Percentiles rank a stretch among this genome's conserved stretches.
Conservation (phyloP, 495 filamentous ascomycete species). For the Aspergillus nanangensis region DNA sequence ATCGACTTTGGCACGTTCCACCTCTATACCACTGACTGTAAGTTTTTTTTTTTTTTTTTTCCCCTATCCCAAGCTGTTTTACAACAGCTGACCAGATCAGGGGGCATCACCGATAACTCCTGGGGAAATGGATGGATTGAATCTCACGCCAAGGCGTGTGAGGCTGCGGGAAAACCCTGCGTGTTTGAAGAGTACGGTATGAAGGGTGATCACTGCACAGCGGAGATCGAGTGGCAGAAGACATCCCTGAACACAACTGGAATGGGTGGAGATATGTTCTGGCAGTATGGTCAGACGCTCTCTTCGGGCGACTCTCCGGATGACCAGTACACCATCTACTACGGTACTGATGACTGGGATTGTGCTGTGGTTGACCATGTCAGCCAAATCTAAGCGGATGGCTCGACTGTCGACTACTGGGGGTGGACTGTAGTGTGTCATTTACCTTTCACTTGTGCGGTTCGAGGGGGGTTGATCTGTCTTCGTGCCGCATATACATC, state of each 20-base stretch:
- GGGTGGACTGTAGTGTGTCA: too few species aligned
- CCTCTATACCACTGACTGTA: constrained; percentile 50
- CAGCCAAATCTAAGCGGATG: constrained; percentile 25
- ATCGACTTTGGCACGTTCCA: constrained; percentile 66
- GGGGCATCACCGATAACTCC: constrained; percentile 31
- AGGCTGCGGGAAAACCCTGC: constrained; percentile 57
- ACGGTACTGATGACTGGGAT: constrained; percentile 45
- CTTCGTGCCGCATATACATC: too few species aligned
- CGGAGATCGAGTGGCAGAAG: constrained; percentile 53
- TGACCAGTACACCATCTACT: constrained; percentile 57
- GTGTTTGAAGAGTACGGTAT: constrained; percentile 65
- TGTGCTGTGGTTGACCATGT: constrained; percentile 56
- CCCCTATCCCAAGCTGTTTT: constrained; percentile 2
- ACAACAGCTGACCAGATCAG: constrained; percentile 6
- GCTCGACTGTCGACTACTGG: too few species aligned
- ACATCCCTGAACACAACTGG: constrained; percentile 40
- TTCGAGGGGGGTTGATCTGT: too few species aligned
- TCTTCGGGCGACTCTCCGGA: constrained; percentile 53
- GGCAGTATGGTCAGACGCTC: constrained; percentile 57
- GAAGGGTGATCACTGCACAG: constrained; percentile 28
- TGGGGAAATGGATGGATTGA: constrained; percentile 56
- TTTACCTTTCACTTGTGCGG: too few species aligned
- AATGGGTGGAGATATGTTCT: constrained; percentile 56
- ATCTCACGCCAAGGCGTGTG: constrained; percentile 53
- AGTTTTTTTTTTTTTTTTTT: constrained; percentile 21